Conservation (phyloP, 495 filamentous ascomycete species). For the Aspergillus bridgeri region DNA sequence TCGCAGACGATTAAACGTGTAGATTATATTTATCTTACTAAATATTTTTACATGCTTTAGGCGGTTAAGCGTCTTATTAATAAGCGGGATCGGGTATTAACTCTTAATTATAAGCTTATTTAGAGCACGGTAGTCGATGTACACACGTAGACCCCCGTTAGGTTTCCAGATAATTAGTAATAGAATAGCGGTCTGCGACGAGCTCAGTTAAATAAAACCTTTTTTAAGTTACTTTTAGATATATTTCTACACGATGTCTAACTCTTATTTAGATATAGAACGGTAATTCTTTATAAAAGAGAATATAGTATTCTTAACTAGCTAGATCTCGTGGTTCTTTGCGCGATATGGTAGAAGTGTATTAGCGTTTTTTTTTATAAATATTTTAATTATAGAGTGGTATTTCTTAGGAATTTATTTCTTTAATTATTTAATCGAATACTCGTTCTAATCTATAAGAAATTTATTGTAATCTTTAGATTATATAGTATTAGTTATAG, state of each 20-base stretch:
- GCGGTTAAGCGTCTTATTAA: too few species aligned
- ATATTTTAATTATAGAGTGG: background rate
- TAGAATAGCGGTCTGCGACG: too few species aligned
- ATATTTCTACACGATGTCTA: background rate
- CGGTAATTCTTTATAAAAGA: background rate
- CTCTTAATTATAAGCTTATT: too few species aligned
- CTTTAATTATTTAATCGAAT: background rate
- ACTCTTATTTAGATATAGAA: background rate
- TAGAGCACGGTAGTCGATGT: too few species aligned
- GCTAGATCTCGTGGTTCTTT: background rate
- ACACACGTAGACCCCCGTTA: too few species aligned
- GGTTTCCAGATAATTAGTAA: too few species aligned
- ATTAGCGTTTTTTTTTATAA: background rate
- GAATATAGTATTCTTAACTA: background rate
- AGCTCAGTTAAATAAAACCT: background rate
- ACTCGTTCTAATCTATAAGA: background rate
- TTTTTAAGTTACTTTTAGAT: background rate
- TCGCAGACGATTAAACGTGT: too few species aligned
- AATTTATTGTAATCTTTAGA: background rate
- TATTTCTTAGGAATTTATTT: background rate
- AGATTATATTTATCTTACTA: too few species aligned
- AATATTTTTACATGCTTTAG: too few species aligned
- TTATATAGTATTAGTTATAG: background rate
- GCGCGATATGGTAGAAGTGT: background rate
- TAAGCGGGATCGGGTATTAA: too few species aligned